These are phyloP conservation scores for Aspergillus baeticus DNA, from an alignment of 495 filamentous ascomycete genomes.

Conservation along the genomic window DNA sequence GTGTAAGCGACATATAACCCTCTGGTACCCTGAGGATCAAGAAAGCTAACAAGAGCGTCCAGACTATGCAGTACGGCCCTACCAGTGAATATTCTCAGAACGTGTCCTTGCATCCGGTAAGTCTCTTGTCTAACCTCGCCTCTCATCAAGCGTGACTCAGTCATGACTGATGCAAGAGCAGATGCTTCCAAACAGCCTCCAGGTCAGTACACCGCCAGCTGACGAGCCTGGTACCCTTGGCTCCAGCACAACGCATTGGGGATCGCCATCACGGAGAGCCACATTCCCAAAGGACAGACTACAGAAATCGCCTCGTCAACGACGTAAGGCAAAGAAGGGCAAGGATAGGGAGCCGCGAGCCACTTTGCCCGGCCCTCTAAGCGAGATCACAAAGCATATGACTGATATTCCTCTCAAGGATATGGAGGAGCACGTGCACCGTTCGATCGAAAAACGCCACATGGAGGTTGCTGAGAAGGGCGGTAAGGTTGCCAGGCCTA, in stretches of 20 bases:
- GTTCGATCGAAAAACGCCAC: conserved; percentile 62
- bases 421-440: conserved; percentile 80
- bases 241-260: conserved; percentile 9
- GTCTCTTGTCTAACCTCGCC: neutral
- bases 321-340: conserved; percentile 11
- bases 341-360: conserved; percentile 2
- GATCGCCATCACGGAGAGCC: conserved; percentile 10
- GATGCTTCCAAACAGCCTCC: conserved; percentile 15
- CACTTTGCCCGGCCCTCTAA: conserved; percentile 58
- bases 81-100: conserved; percentile 16
- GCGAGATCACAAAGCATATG: conserved; percentile 69
- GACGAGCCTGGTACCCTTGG: conserved; percentile 22
- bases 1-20: no score
- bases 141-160: neutral
- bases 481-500: conserved; percentile 84
- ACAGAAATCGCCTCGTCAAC: conserved; percentile 3
- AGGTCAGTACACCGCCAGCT: conserved; percentile 30
- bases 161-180: conserved; percentile 1
- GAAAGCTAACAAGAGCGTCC: conserved; percentile 8
- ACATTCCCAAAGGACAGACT: conserved; percentile 5
- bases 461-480: conserved; percentile 69
- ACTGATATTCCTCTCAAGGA: conserved; percentile 65
- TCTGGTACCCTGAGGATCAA: neutral
- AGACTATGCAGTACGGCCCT: conserved; percentile 15
- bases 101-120: conserved; percentile 22